Percentiles rank a stretch among this genome's conserved stretches.
phyloP scores from a whole-genome alignment of 2,329 filamentous ascomycete genomes.

The Ophiostoma angusticollis region DNA sequence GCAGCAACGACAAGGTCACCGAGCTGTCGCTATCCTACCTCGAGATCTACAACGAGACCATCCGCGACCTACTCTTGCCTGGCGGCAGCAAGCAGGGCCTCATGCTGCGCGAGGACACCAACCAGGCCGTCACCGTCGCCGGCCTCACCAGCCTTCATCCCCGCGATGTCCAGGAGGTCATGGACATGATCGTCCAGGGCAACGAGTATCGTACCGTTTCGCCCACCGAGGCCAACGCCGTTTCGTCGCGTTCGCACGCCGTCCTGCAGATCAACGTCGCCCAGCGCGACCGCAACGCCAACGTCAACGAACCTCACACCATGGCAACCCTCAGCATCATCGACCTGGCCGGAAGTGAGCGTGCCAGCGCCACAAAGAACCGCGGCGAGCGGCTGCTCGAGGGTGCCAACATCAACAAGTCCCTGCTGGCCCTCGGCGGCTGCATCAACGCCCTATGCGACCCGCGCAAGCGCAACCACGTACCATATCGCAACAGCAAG shows the following conservation, averaged over 20 bases:
- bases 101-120: slow-evolving; percentile 88
- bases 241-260: slow-evolving; percentile 91
- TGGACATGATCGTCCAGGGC: slow-evolving; percentile 96
- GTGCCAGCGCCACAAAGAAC: slow-evolving; percentile 94
- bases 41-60: slow-evolving; percentile 98
- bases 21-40: slow-evolving; percentile 90
- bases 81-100: slow-evolving; percentile 70
- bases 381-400: slow-evolving; percentile 81
- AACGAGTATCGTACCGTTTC: slow-evolving; percentile 94
- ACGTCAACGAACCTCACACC: slow-evolving; percentile 86
- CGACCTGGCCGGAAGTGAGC: slow-evolving; percentile 88
- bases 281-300: slow-evolving; percentile 85
- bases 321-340: slow-evolving; percentile 99
- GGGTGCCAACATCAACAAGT: slow-evolving; percentile 99
- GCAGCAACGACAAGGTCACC: slow-evolving; percentile 72
- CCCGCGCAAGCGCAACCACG: slow-evolving; percentile 77
- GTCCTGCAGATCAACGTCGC: slow-evolving; percentile 95
- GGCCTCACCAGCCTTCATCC: slow-evolving; percentile 87
- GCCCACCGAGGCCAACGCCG: slow-evolving; percentile 92
- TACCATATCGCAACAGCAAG: slow-evolving; percentile 96
- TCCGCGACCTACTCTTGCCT: slow-evolving; percentile 83
- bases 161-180: slow-evolving; percentile 85
- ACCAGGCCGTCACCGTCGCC: slow-evolving; percentile 81
- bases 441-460: slow-evolving; percentile 99
- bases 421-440: slow-evolving; percentile 80